Conservation (phyloP, 768 basidiomycete genomes). For the Infundibulicybe gibba region DNA sequence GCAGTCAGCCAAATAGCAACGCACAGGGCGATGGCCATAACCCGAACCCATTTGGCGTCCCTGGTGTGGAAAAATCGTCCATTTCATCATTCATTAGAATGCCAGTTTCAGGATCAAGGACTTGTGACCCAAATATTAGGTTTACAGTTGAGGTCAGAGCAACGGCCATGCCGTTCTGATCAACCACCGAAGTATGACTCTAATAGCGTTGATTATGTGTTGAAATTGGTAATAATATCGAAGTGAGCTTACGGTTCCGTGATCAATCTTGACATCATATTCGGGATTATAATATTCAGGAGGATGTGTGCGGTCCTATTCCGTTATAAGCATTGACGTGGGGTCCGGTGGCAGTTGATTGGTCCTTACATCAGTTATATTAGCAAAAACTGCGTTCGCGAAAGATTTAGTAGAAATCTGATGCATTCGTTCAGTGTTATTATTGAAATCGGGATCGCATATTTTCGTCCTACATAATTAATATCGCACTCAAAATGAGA, state of each 20-base stretch:
- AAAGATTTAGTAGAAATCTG: constrained; percentile 70
- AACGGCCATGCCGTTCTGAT: constrained; percentile 84
- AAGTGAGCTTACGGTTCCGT: constrained; percentile 70
- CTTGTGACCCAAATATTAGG: constrained; percentile 82
- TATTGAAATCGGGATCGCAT: constrained; percentile 71
- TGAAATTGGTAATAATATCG: background rate
- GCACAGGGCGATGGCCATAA: constrained; percentile 78
- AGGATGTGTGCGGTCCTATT: constrained; percentile 75
- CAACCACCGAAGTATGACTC: constrained; percentile 85
- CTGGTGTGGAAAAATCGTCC: constrained; percentile 92
- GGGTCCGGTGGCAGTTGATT: constrained; percentile 1
- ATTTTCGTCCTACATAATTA: constrained; percentile 62
- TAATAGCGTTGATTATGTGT: constrained; percentile 20
- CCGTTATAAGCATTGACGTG: background rate
- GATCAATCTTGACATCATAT: constrained; percentile 74
- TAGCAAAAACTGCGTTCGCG: constrained; percentile 52
- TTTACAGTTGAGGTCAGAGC: constrained; percentile 89
- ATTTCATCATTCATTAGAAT: constrained; percentile 92
- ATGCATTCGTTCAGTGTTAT: constrained; percentile 50
- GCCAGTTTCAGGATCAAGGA: constrained; percentile 85
- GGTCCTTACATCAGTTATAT: constrained; percentile 74
- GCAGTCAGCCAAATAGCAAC: constrained; percentile 11
- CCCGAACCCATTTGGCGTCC: constrained; percentile 79
- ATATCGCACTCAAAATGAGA: background rate
- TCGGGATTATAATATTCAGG: constrained; percentile 83